Evolutionary conservation across 495 filamentous ascomycete species (phyloP).

Genomic region (Rostrohypoxylon terebratum): DNA sequence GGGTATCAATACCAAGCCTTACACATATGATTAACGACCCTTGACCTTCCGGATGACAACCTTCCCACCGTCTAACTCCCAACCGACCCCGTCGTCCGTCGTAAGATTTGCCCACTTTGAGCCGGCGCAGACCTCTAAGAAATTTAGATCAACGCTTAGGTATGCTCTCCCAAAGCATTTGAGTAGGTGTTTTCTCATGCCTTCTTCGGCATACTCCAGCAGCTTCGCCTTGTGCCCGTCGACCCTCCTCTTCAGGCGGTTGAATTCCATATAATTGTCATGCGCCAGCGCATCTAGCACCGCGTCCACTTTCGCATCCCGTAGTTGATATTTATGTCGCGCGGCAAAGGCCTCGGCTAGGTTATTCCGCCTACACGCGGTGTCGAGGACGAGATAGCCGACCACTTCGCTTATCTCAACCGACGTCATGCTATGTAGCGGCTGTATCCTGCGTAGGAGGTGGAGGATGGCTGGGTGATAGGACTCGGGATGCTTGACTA

Average conservation of each 20-base stretch:
- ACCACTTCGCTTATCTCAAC: conserved; percentile 80
- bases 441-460: conserved; percentile 78
- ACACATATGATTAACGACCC: conserved; percentile 45
- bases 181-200: conserved; percentile 76
- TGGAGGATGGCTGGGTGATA: conserved; percentile 89
- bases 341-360: conserved; percentile 77
- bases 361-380: conserved; percentile 85
- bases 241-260: conserved; percentile 74
- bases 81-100: conserved; percentile 76
- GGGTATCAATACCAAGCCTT: conserved; percentile 47
- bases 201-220: conserved; percentile 81
- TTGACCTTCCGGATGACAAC: conserved; percentile 74
- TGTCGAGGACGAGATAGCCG: conserved; percentile 85
- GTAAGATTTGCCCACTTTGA: conserved; percentile 74
- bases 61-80: conserved; percentile 76
- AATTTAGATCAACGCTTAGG: conserved; percentile 73
- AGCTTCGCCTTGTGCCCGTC: conserved; percentile 80
- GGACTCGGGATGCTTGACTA: conserved; percentile 81
- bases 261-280: conserved; percentile 86
- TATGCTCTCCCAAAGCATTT: conserved; percentile 88
- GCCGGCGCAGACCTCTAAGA: conserved; percentile 71
- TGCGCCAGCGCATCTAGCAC: conserved; percentile 77
- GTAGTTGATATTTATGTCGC: conserved; percentile 65
- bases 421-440: conserved; percentile 68
- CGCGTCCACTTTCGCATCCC: conserved; percentile 71